A percentile compares a stretch with the other conserved stretches of the same genome.
Conservation (phyloP, 2,329 filamentous ascomycete species). For the Penicillium decumbens region DNA sequence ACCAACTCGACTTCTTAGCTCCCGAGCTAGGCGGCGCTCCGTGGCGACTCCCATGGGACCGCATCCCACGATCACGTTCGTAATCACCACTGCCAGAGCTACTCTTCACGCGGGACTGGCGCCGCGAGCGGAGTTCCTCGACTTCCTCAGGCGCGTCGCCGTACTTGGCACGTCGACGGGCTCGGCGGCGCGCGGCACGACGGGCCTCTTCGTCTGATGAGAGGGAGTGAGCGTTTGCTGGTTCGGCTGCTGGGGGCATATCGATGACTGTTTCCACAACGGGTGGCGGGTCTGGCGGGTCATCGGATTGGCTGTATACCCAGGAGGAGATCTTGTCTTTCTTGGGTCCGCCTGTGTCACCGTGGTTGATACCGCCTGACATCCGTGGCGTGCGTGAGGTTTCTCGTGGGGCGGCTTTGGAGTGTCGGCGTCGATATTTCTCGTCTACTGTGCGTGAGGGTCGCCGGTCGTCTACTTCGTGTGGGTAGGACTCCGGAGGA, state of each 20-base stretch:
- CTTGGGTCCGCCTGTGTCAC: slow-evolving; percentile 9
- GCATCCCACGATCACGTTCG: slow-evolving; percentile 34
- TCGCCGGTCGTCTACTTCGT: slow-evolving; percentile 28
- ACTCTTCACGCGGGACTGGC: slow-evolving; percentile 37
- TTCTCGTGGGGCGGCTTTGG: slow-evolving; percentile 25
- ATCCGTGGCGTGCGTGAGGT: slow-evolving; percentile 27
- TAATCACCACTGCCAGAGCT: slow-evolving; percentile 41
- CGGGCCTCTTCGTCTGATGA: slow-evolving; percentile 44
- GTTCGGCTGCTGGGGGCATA: slow-evolving; percentile 30
- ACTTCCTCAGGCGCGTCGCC: slow-evolving; percentile 34
- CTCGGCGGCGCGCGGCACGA: slow-evolving; percentile 35
- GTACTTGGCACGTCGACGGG: slow-evolving; percentile 40
- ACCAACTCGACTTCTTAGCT: slow-evolving; percentile 41
- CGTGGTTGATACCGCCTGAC: slow-evolving; percentile 31
- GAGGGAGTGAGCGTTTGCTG: slow-evolving; percentile 32
- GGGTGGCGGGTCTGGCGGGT: slow-evolving; percentile 47
- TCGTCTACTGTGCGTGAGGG: slow-evolving; percentile 34
- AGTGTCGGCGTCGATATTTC: slow-evolving; percentile 35
- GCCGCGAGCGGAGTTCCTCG: slow-evolving; percentile 34
- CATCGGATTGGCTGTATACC: slow-evolving; percentile 46
- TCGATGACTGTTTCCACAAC: slow-evolving; percentile 46
- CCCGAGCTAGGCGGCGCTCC: slow-evolving; percentile 24
- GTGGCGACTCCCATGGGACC: slow-evolving; percentile 28
- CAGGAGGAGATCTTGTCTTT: slow-evolving; percentile 49
- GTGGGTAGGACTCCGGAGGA: slow-evolving; percentile 22